Conservation (phyloP, 2,329 filamentous ascomycete genomes). For the Fusarium sp. region DNA sequence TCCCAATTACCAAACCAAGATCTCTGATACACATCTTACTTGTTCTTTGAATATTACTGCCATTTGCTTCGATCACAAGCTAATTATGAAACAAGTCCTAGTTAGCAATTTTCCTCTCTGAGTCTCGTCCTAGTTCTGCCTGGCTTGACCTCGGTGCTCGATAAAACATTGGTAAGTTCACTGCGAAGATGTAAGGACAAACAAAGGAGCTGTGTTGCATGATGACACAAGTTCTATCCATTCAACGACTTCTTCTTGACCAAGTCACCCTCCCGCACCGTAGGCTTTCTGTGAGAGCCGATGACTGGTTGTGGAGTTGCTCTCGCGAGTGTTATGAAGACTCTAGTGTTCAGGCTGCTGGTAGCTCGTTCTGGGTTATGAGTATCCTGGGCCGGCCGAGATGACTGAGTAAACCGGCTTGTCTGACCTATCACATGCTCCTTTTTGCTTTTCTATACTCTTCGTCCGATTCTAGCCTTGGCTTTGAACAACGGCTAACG, state of each 20-base stretch:
- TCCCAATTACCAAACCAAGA: slow-evolving; percentile 69
- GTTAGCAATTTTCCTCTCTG: background rate
- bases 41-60: slow-evolving; percentile 15
- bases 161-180: slow-evolving; percentile 20
- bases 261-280: slow-evolving; percentile 78
- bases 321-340: slow-evolving; percentile 62
- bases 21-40: slow-evolving; percentile 57
- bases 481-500: slow-evolving; percentile 17
- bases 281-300: slow-evolving; percentile 55
- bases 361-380: slow-evolving; percentile 64
- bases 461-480: background rate
- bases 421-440: slow-evolving; percentile 53
- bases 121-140: no score
- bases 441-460: background rate
- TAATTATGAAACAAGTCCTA: slow-evolving; percentile 17
- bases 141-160: background rate
- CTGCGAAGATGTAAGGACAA: background rate
- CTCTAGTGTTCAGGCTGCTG: slow-evolving; percentile 61
- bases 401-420: slow-evolving; percentile 76
- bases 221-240: slow-evolving; percentile 72
- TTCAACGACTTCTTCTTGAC: slow-evolving; percentile 73
- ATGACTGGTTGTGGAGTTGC: slow-evolving; percentile 82
- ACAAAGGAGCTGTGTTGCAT: slow-evolving; percentile 31
- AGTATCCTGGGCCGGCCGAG: slow-evolving; percentile 61
- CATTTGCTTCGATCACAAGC: background rate